These are phyloP conservation scores for Penicillium tannophilum DNA, from an alignment of 495 filamentous ascomycete genomes.

Conservation along the genomic window DNA sequence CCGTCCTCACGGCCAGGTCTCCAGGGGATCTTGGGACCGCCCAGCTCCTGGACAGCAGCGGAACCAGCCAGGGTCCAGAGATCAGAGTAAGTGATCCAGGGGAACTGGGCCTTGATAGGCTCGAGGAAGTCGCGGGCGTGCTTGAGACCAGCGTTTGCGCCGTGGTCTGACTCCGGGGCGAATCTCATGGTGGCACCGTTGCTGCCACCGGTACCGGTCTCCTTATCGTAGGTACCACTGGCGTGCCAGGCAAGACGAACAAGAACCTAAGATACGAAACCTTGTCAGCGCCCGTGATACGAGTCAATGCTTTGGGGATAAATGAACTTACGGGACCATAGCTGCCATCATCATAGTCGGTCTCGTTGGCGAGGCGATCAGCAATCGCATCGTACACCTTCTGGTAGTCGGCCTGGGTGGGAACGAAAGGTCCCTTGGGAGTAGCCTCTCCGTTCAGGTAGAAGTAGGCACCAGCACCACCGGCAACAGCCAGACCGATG, in stretches of 20 bases:
- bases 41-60: conserved; percentile 90
- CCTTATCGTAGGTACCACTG: conserved; percentile 85
- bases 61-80: conserved; percentile 93
- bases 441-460: conserved; percentile 59
- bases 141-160: conserved; percentile 91
- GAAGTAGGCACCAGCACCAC: conserved; percentile 70
- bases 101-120: conserved; percentile 84
- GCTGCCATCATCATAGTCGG: conserved; percentile 95
- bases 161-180: conserved; percentile 85
- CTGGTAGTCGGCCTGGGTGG: conserved; percentile 88
- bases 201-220: conserved; percentile 87
- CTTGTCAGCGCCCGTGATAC: not conserved
- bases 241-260: conserved; percentile 86
- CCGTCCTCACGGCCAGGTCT: conserved; percentile 84
- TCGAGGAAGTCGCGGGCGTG: conserved; percentile 89
- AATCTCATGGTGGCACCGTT: conserved; percentile 99
- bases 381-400: conserved; percentile 93
- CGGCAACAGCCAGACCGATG: conserved; percentile 57
- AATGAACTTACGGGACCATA: conserved; percentile 73
- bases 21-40: conserved; percentile 85
- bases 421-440: conserved; percentile 57
- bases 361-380: conserved; percentile 74
- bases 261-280: conserved; percentile 51
- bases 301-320: not conserved
- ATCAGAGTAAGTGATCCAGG: conserved; percentile 95